Base-by-base conservation (phyloP, 2,329 filamentous ascomycete genomes). In the Mariannaea sp. region DNA sequence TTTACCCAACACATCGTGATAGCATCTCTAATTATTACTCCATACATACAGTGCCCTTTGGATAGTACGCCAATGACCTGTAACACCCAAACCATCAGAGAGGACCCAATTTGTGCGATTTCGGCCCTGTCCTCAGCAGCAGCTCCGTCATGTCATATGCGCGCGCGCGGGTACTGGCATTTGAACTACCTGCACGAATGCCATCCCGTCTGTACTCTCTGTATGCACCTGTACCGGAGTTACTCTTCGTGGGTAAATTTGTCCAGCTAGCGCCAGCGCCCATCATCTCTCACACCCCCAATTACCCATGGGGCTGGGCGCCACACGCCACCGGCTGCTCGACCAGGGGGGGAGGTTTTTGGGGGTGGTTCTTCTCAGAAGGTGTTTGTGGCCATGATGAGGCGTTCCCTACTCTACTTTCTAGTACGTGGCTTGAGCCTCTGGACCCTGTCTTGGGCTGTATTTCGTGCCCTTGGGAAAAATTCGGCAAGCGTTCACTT, bases 361-460 rank as follows among this genome's bases (percentile, higher is more conserved):
- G 38, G 49, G 55, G 40, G 44, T 46, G 35, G 49, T 40, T 53
- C 52, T 14, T 53, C 52, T 14, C 53, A 43, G 42, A 35, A 39
- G 55, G 59, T 46, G 55, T 57, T 50, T 62, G 12, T 29, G 26
- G n/a, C 64, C 55, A 61, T 57, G 51, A 60, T 54, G 35, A 17
- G 45, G 61, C 57, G 56, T 51, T 58, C 58, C n/a, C n/a, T n/a
- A n/a, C n/a, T n/a, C n/a, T n/a, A n/a, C n/a, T n/a, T n/a, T n/a
- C n/a, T n/a, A n/a, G n/a, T n/a, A n/a, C n/a, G n/a, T n/a, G n/a
- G n/a, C 54, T 49, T 51, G 54, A 64, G 43, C 48, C 26, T 24
- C 22, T 24, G 22, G 22, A 24, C 22, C 22, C 22, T 24, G 22
- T 24, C 22, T 24, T n/a, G n/a, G n/a, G n/a, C n/a, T n/a, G n/a